Base-by-base conservation (phyloP, 192 early-diverging fungal species). In the Backusella psychrophila region DNA sequence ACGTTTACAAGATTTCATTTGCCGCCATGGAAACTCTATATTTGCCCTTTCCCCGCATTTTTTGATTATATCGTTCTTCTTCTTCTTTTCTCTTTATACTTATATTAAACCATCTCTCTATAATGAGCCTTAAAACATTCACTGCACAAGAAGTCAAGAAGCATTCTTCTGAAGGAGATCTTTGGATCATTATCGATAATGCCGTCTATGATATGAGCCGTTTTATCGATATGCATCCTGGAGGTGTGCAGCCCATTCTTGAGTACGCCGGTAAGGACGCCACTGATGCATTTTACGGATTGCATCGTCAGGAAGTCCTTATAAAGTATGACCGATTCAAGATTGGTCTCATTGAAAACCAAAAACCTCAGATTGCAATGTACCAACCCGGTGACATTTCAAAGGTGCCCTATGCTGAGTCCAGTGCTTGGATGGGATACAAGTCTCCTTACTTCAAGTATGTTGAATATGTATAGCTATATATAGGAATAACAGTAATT, bases 241-340 rank as follows among this genome's bases (percentile, higher is more conserved):
- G 89, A 75, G 90, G 90, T 56, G 81, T 79, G 56, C 41, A 39
- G 46, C 78, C 94, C 68, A 87, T 95, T 39, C 77, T 95, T 19
- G 90, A 93, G 77, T 88, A 91, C 42, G 93, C 93, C 31, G 95
- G 94, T 53, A 88, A 85, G 44, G 95, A 96, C 78, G 95, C 95
- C n/a, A 87, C 92, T 33, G 78, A 76, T 33, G 82, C 49, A 26
- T 83, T 83, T 7, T 83, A 83, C 42, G 78, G 78, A 39, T 67
- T 83, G n/a, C 82, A 83, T 73, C 72, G 82, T 63, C 82, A 83
- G 73, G 82, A 85, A 63, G 83, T 93, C 26, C 82, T 95, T 31
- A 85, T 89, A 21, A 91, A 95, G 78, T 93, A 87, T 59, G 84
- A 84, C 4, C 84, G 86, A 69, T 84, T 92, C 66, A 84, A 89